Percentiles rank a stretch among this genome's conserved stretches.
These are phyloP conservation scores for Phyllosticta capitalensis DNA, from an alignment of 2,329 filamentous ascomycete genomes.

Conservation along the genomic window DNA sequence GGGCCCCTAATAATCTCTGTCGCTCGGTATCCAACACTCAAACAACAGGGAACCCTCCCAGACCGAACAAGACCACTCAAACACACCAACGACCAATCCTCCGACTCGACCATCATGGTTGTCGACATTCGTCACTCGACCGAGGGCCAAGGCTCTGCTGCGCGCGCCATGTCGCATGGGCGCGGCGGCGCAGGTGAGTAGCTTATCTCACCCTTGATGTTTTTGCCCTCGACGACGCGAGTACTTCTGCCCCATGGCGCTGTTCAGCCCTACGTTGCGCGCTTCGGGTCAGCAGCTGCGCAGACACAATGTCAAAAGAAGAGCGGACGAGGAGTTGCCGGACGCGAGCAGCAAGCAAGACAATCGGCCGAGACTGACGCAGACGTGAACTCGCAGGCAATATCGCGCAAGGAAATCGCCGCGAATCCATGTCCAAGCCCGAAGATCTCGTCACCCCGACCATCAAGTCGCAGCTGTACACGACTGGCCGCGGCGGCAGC, in stretches of 20 bases:
- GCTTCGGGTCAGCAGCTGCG: background rate
- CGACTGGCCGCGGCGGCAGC: constrained; percentile 78
- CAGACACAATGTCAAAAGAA: background rate
- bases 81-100: background rate
- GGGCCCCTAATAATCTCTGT: background rate
- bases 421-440: constrained; percentile 13
- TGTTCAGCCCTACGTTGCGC: background rate
- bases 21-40: background rate
- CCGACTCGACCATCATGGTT: constrained; percentile 1
- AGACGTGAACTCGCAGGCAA: constrained; percentile 30
- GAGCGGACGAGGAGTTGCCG: background rate
- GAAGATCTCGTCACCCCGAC: constrained; percentile 70
- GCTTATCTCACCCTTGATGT: constrained; percentile 1
- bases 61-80: background rate
- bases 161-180: constrained; percentile 50
- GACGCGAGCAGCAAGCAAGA: background rate
- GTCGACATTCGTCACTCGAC: constrained; percentile 14
- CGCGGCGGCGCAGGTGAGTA: constrained; percentile 61
- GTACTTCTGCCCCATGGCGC: background rate
- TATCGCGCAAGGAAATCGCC: constrained; percentile 32
- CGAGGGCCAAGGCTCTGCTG: constrained; percentile 12
- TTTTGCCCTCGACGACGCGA: background rate
- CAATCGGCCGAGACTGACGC: background rate
- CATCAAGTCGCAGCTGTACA: constrained; percentile 74
- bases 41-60: background rate